phyloP scores from a whole-genome alignment of 2,329 filamentous ascomycete genomes.

The Colletotrichum chrysophilum region DNA sequence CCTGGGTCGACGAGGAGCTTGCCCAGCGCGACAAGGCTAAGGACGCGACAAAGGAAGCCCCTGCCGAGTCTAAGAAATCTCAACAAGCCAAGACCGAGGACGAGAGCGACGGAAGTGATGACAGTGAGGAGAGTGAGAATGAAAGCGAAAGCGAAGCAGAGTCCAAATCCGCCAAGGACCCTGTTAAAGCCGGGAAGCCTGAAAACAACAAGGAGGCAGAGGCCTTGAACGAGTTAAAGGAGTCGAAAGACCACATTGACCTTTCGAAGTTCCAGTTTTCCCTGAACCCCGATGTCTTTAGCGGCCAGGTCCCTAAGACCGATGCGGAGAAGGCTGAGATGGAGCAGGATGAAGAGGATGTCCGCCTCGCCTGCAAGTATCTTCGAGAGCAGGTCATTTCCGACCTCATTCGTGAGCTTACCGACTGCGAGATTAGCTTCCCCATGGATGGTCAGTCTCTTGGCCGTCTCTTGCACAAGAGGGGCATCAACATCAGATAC shows the following conservation, averaged over 20 bases:
- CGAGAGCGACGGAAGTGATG: conserved; percentile 25
- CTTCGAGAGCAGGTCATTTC: conserved; percentile 81
- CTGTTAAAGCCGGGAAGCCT: not conserved
- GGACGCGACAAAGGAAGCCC: conserved; percentile 30
- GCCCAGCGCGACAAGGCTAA: conserved; percentile 61
- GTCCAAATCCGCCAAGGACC: conserved; percentile 35
- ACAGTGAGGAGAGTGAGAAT: conserved; percentile 31
- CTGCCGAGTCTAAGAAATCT: conserved; percentile 1
- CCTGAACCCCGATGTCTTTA: conserved; percentile 95
- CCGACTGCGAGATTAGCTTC: conserved; percentile 93
- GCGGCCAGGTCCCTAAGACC: conserved; percentile 87
- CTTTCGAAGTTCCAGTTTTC: conserved; percentile 86
- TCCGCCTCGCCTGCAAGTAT: conserved; percentile 82
- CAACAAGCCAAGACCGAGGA: conserved; percentile 27
- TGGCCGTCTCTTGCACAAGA: conserved; percentile 88
- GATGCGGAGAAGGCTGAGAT: conserved; percentile 87
- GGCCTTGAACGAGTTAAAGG: not conserved
- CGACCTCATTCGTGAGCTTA: conserved; percentile 84
- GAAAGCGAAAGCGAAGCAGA: conserved; percentile 38
- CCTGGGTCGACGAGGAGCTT: conserved; percentile 84
- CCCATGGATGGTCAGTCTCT: conserved; percentile 98
- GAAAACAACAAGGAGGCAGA: conserved; percentile 33
- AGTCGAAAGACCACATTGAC: conserved; percentile 73
- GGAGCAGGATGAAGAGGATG: conserved; percentile 84
- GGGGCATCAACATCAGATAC: conserved; percentile 96